Evolutionary conservation across 139 green algal species (phyloP).

Genomic region (Eudorina sp.): DNA sequence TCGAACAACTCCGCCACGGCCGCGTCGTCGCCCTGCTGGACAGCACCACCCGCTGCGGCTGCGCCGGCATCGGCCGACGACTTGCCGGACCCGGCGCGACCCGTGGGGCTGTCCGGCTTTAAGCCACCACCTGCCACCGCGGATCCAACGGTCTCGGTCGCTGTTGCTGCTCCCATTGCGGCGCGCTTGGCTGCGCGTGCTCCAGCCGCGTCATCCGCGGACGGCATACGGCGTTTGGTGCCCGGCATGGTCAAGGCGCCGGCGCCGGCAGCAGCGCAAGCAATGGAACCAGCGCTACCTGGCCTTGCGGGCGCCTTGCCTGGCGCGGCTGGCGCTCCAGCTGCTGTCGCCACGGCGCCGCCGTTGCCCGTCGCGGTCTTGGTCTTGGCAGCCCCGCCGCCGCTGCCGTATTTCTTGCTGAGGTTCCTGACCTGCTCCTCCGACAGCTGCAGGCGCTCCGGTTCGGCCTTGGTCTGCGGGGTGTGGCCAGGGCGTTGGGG

Average conservation of each 20-base stretch:
- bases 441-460: slow-evolving; percentile 23
- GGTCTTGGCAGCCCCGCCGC: background rate
- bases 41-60: too few species aligned
- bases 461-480: slow-evolving; percentile 33
- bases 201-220: background rate
- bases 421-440: background rate
- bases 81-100: too few species aligned
- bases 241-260: background rate
- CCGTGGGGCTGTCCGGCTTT: too few species aligned
- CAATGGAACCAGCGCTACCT: background rate
- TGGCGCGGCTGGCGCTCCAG: background rate
- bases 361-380: background rate
- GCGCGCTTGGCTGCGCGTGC: background rate
- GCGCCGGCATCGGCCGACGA: too few species aligned
- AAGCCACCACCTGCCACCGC: too few species aligned
- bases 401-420: background rate
- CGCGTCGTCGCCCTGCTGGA: background rate
- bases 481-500: background rate
- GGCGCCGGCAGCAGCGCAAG: background rate
- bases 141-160: too few species aligned
- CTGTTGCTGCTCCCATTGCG: background rate
- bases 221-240: background rate
- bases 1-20: slow-evolving; percentile 2
- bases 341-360: background rate
- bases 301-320: background rate